Base-by-base conservation (phyloP, 768 basidiomycete genomes). In the Russula abietina region DNA sequence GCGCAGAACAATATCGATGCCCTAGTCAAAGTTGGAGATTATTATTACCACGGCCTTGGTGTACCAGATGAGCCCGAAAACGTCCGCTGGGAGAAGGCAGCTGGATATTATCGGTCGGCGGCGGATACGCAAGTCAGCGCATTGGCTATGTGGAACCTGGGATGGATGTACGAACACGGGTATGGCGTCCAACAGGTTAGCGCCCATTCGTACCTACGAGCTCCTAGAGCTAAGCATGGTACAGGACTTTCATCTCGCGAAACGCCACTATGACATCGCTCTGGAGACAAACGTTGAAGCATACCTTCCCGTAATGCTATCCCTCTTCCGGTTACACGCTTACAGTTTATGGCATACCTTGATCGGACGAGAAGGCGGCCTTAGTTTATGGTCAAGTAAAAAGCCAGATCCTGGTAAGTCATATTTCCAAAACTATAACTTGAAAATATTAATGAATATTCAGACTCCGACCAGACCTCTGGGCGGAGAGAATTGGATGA, bases 161-260 rank as follows among this genome's bases (percentile, higher is more conserved):
- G 96, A 1, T 98, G 92, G 91, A 98, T 98, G 97, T 98, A 98
- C 73, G 96, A 98, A 76, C 92, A 93, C 69, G 97, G 97, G 0
- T 73, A 91, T 24, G 97, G 97, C 2, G 91, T 98, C 0, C 85
- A 89, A 28, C 88, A 90, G 80, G 92, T 91, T 65, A 65, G 77
- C 50, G 33, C 12, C 33, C 32, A 22, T 30, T 11, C 19, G 19
- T n/a, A 28, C 49, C 26, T 48, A 3, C 22, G 10, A 22, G 38
- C 2, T n/a, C 39, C 51, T 62, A 28, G 39, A 17, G 16, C 55
- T 52, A 24, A 39, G 39, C 11, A 57, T 32, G 56, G 22, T 10
- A 16, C 67, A 94, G 87, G 97, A 99, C 73, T 98, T 92, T 78
- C 89, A 97, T 73, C 83, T 98, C 22, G 97, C 97, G 0, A 99